These are phyloP conservation scores for Lolium rigidum DNA, from an alignment of 176 grass and related monocot species.

Conservation along the genomic window DNA sequence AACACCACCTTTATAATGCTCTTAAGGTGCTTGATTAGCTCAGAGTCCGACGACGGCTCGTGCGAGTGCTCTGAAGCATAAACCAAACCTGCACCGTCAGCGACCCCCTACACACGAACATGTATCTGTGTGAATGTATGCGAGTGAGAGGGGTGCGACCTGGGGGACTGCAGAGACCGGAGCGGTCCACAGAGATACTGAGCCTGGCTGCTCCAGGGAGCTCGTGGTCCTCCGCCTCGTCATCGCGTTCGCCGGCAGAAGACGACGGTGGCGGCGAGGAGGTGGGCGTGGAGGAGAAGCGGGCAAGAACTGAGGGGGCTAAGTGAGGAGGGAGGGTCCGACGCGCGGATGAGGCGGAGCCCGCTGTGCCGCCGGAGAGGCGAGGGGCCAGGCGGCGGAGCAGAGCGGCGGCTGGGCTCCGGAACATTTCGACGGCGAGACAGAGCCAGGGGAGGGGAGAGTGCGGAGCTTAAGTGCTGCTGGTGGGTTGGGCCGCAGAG, in stretches of 20 bases:
- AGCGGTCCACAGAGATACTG: constrained; percentile 73
- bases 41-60: constrained; percentile 63
- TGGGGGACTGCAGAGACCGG: constrained; percentile 71
- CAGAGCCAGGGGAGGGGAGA: neutral
- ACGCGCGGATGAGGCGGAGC: neutral
- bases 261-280: constrained; percentile 27
- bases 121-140: neutral
- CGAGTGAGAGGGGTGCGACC: constrained; percentile 39
- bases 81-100: constrained; percentile 29
- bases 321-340: constrained; percentile 16
- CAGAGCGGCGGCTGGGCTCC: constrained; percentile 52
- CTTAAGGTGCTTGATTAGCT: constrained; percentile 93
- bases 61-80: constrained; percentile 70
- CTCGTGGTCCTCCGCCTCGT: constrained; percentile 22
- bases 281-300: constrained; percentile 42
- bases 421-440: constrained; percentile 66
- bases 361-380: constrained; percentile 43
- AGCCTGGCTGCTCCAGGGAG: neutral
- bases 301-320: constrained; percentile 34
- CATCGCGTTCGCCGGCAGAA: constrained; percentile 18
- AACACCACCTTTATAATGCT: constrained; percentile 80
- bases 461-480: neutral
- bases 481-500: constrained; percentile 31
- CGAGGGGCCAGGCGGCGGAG: constrained; percentile 58
- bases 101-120: constrained; percentile 31